Base-by-base conservation (phyloP, 2,329 filamentous ascomycete species). In the Penicillium hordei region DNA sequence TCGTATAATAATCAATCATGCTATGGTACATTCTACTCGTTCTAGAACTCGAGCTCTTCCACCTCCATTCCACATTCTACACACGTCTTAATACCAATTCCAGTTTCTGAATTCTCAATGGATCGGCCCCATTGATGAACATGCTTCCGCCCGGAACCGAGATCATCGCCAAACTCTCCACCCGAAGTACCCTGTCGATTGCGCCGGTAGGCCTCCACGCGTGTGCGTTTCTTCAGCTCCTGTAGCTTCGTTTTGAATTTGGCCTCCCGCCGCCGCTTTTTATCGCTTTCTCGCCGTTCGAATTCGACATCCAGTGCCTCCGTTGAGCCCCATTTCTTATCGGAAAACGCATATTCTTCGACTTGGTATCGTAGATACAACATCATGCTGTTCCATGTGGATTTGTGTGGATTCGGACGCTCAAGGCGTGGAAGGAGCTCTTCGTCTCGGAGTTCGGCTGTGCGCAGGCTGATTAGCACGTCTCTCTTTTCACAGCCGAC, bases 341-440 rank as follows among this genome's bases (percentile, higher is more conserved):
- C 75, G 0, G 79, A 86, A 67, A 97, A 88, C 0, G 93, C 94
- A 71, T 97, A 97, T 56, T 92, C 91, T 71, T 99, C 94, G 2
- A 99, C 90, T 71, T 99, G 94, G 60, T 86, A 95, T 0, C 94
- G 89, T 23, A 99, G 81, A 72, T 94, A 99, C 2, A 99, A 83
- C 88, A 96, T 96, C 94, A 99, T 99, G 79, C 96, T 91, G 74
- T 97, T 92, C 91, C 92, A 99, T 58, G 93, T 92, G 0, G 89
- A 87, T 73, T 97, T 97, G 77, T 97, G 94, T 0, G 94, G 94
- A 68, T 99, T 99, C 1, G 94, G 93, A 34, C 88, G 88, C 53
- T 90, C 89, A 9, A 99, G 82, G 72, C 95, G 93, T 0, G 93
- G 93, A 0, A 99, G 81, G 1, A 99, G 80, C 17, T 93, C 89